phyloP scores from a whole-genome alignment of 768 basidiomycete species.

The Thelephora aurantiotincta region DNA sequence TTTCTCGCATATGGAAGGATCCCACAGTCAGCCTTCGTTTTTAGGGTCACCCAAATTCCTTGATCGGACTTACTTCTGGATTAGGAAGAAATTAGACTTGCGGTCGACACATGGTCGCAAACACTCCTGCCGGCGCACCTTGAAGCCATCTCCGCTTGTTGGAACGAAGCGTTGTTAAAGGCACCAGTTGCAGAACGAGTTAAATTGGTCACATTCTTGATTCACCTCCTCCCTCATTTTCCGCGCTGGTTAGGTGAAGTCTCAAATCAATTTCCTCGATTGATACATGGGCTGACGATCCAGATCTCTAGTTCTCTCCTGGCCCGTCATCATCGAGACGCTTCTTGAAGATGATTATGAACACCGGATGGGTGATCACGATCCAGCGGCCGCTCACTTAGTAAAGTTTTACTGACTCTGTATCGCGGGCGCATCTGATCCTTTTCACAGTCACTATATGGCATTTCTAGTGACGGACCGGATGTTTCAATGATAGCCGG shows the following conservation, averaged over 20 bases:
- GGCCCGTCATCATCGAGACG: constrained; percentile 45
- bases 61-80: background rate
- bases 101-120: constrained; percentile 41
- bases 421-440: no score
- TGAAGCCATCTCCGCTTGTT: constrained; percentile 50
- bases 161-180: constrained; percentile 45
- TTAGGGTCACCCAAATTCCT: background rate
- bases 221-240: constrained; percentile 56
- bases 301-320: constrained; percentile 38
- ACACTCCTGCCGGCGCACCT: constrained; percentile 54
- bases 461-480: constrained; percentile 21
- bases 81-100: constrained; percentile 56
- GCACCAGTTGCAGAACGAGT: constrained; percentile 42
- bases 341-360: constrained; percentile 41
- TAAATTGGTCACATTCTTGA: constrained; percentile 45
- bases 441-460: constrained; percentile 27
- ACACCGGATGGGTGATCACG: constrained; percentile 22
- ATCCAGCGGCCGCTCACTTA: constrained; percentile 25
- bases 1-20: constrained; percentile 50
- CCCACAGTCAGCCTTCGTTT: constrained; percentile 28
- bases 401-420: constrained; percentile 16
- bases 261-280: background rate
- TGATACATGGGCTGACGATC: background rate
- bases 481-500: constrained; percentile 18
- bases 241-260: constrained; percentile 47